Evolutionary conservation across 768 basidiomycete species (phyloP), one percentile per base, ranked within the genome.

Genomic region (Amanita exitialis): DNA sequence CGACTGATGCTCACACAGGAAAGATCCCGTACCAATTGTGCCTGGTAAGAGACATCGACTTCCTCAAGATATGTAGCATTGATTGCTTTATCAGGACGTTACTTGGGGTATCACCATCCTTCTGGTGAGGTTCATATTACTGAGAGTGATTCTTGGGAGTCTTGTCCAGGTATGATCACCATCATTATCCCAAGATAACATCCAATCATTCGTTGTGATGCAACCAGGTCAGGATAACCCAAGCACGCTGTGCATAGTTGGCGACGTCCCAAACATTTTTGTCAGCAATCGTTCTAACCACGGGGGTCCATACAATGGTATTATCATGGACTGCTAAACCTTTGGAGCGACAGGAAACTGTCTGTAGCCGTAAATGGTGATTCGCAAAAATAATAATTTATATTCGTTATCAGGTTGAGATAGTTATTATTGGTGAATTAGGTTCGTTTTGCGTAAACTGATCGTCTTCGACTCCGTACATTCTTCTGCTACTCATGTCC

Each of bases 201-300:
- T 30, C 28, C 20, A 38, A 10, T 32, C 5, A 16, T 53, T 32
- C 9, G 8, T 8, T 28, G 28, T 28, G 8, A 28, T n/a, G 27
- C 59, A 41, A 32, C 30, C 30, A 79, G 78, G 82, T 4, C 75
- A 83, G 52, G 84, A 86, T 55, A 85, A 86, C 58, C 57, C 71
- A 5, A 77, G 71, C 55, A 55, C 44, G 3, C 60, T 72, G 51
- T 85, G 83, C 63, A 70, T 61, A 5, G 71, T 72, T 18, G 82
- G 80, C 1, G 75, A 75, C 48, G 80, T 82, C 3, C 58, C 69
- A 0, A 72, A 70, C 27, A 66, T 86, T 50, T 72, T 78, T 21
- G 65, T 64, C 6, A 69, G 77, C 2, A 49, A 68, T 44, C 51
- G 61, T 28, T 30, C 51, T n/a, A 65, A 85, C 53, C 84, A 85